Base-by-base conservation (phyloP, 2,329 filamentous ascomycete genomes). In the Hypoxylon sp. region DNA sequence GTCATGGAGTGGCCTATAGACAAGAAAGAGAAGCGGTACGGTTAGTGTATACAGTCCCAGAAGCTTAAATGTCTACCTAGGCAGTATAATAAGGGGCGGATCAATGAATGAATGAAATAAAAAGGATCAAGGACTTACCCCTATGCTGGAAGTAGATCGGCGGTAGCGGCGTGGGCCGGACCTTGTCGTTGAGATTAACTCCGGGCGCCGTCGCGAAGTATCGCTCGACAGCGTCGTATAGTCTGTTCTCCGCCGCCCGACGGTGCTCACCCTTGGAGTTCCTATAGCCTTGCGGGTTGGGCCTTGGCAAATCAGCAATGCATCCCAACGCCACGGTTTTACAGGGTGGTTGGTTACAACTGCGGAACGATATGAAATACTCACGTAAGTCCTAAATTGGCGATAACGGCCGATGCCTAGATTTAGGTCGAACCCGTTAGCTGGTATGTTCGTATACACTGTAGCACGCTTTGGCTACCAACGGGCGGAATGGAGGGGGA, bases 141-240 rank as follows among this genome's bases (percentile, higher is more conserved):
- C 88, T 87, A 70, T 95, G 92, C 74, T 98, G 94, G 65, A 97
- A 88, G 77, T 97, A 98, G 41, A 98, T 89, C 0, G 95, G 94
- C 39, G 94, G 89, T 6, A 94, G 80, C 13, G 82, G 78, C 0
- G 94, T 97, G 56, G 84, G 79, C 54, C 87, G 84, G n/a, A 97
- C 85, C 71, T 89, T 92, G 34, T 85, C 80, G 5, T 79, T 72
- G 4, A 78, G 79, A 52, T 85, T 78, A 6, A 80, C 22, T 13
- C 19, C 79, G 4, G 79, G 78, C 13, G 83, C 84, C n/a, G 79
- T 79, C 62, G 84, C 78, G 72, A 97, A 97, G 74, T 97, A 97
- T 1, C 80, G 77, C 70, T 94, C 90, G 6, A 97, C 84, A 15
- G 86, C 84, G 24, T 85, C 75, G 48, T 93, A 81, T n/a, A 97